These are phyloP conservation scores for Hygrophoropsis aurantiaca DNA, from an alignment of 768 basidiomycete species.

Conservation along the genomic window DNA sequence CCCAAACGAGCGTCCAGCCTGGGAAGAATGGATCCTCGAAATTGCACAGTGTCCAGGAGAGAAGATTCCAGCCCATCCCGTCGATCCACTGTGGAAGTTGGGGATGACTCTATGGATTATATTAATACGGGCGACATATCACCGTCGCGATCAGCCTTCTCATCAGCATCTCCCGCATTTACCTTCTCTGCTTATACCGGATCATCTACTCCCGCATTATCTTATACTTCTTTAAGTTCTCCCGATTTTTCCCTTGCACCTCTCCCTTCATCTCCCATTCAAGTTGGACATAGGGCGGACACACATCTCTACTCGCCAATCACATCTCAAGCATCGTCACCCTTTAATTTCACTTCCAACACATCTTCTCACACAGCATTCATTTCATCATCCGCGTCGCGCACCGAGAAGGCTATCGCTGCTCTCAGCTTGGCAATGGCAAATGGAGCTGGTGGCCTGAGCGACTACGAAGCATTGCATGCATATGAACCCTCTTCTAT, in stretches of 20 bases:
- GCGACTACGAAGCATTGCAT: slow-evolving; percentile 53
- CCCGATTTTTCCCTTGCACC: slow-evolving; percentile 9
- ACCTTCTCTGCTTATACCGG: slow-evolving; percentile 24
- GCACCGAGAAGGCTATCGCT: slow-evolving; percentile 59
- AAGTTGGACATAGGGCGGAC: too few species aligned
- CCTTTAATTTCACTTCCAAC: too few species aligned
- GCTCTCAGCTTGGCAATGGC: slow-evolving; percentile 61
- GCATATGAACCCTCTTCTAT: slow-evolving; percentile 31
- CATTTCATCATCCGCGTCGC: slow-evolving; percentile 36
- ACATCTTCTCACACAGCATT: not conserved
- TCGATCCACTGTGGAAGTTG: not conserved
- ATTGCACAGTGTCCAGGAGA: too few species aligned
- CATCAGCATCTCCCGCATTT: slow-evolving; percentile 26
- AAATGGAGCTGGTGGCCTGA: slow-evolving; percentile 59
- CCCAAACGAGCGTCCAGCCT: slow-evolving; percentile 47
- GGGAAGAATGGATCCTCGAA: slow-evolving; percentile 37
- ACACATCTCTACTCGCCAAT: too few species aligned
- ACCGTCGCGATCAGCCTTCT: slow-evolving; percentile 12
- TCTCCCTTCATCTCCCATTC: slow-evolving; percentile 1
- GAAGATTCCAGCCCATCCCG: not conserved
- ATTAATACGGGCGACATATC: not conserved
- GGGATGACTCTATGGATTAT: not conserved
- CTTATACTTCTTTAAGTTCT: slow-evolving; percentile 17
- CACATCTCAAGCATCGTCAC: too few species aligned
- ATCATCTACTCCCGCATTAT: slow-evolving; percentile 18